A percentile compares a stretch with the other conserved stretches of the same genome.
Conservation (phyloP, 352 stramenopile species). For the Globisporangium okanoganense region DNA sequence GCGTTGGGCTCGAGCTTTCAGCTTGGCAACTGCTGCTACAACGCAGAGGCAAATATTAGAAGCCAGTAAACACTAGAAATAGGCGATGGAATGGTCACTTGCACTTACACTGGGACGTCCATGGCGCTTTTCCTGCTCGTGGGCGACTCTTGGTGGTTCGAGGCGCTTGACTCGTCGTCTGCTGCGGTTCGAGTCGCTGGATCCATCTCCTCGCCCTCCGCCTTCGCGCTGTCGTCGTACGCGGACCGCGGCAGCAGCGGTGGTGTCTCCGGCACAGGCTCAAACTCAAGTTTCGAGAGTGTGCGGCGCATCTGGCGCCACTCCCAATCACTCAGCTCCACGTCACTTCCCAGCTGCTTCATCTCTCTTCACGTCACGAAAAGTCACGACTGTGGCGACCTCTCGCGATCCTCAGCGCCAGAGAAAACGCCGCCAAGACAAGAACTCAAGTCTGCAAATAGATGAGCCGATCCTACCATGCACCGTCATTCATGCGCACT, state of each 20-base stretch:
- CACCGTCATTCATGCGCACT: neutral
- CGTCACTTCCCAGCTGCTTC: conserved; percentile 4
- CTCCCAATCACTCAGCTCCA: conserved; percentile 41
- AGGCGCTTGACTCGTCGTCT: neutral
- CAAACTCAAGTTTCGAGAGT: conserved; percentile 53
- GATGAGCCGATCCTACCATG: neutral
- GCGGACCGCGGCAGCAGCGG: conserved; percentile 32
- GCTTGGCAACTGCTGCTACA: neutral
- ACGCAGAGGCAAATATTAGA: neutral
- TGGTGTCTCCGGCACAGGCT: conserved; percentile 59
- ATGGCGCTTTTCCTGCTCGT: conserved; percentile 1
- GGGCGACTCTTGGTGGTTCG: conserved; percentile 3
- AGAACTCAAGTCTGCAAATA: neutral
- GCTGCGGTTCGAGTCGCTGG: neutral
- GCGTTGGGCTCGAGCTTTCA: neutral
- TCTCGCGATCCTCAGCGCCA: neutral
- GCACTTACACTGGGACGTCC: neutral
- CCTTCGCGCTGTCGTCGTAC: conserved; percentile 19
- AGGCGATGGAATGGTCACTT: too few species aligned
- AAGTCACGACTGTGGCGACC: neutral
- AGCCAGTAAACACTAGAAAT: neutral
- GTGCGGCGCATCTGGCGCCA: conserved; percentile 58
- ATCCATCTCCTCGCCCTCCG: conserved; percentile 11
- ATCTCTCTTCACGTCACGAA: neutral
- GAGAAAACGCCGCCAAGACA: neutral